phyloP scores from a whole-genome alignment of 306 rosid species.

The Lathyrus oleraceus region DNA sequence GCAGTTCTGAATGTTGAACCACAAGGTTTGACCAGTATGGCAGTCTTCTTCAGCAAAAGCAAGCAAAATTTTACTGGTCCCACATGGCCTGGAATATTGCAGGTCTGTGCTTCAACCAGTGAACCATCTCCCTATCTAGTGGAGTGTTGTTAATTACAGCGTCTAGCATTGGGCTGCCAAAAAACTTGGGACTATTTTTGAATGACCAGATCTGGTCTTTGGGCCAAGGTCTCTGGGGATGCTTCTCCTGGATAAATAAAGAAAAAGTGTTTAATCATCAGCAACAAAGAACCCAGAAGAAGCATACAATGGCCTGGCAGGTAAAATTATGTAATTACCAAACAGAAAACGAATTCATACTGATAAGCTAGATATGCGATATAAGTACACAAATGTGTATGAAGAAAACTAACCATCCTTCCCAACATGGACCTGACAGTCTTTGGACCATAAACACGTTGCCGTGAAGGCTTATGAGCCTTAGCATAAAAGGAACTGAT shows the following conservation, averaged over 20 bases:
- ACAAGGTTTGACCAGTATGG: conserved; percentile 40
- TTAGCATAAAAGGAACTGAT: conserved; percentile 86
- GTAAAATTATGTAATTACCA: background rate
- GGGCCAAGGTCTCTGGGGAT: conserved; percentile 89
- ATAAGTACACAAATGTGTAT: background rate
- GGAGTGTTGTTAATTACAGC: conserved; percentile 57
- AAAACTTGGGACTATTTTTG: conserved; percentile 61
- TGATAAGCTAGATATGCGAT: background rate
- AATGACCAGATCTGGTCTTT: conserved; percentile 95
- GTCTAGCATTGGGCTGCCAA: conserved; percentile 97
- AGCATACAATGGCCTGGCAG: background rate
- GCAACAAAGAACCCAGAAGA: background rate
- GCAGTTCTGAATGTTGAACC: conserved; percentile 57
- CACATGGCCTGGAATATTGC: conserved; percentile 84
- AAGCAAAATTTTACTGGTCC: conserved; percentile 74
- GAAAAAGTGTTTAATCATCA: conserved; percentile 17
- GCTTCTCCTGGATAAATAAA: conserved; percentile 72
- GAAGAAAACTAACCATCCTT: conserved; percentile 72
- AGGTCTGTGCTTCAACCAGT: conserved; percentile 91
- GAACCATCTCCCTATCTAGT: conserved; percentile 88
- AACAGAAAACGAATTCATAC: background rate
- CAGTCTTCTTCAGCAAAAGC: conserved; percentile 44
- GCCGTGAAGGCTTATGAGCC: conserved; percentile 80
- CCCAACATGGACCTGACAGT: conserved; percentile 81
- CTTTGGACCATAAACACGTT: conserved; percentile 91